Conservation (phyloP, 176 grass and related monocot species). For the Aegilops speltoides region DNA sequence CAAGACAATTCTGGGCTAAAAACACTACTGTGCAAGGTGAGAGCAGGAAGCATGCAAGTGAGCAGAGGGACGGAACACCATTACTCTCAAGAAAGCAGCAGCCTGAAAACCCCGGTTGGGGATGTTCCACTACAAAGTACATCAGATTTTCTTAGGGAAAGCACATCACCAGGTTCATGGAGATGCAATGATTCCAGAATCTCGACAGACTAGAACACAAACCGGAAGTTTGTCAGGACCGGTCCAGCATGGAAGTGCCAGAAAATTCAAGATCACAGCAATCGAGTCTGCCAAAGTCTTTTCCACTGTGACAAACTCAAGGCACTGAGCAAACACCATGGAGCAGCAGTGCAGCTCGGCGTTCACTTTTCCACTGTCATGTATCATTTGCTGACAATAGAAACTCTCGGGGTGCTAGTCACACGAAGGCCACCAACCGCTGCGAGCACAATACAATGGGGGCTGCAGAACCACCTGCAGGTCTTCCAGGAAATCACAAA, state of each 20-base stretch:
- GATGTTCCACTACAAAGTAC: conserved; percentile 21
- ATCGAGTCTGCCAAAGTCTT: conserved; percentile 20
- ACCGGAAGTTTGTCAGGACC: conserved; percentile 36
- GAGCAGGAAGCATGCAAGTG: conserved; percentile 24
- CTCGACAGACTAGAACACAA: conserved; percentile 24
- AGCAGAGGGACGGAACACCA: conserved; percentile 14
- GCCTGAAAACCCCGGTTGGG: not conserved
- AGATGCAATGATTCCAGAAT: not conserved
- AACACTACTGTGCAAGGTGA: conserved; percentile 22
- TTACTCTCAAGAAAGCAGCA: conserved; percentile 33
- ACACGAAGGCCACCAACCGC: not conserved
- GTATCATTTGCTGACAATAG: conserved; percentile 12
- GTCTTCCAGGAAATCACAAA: conserved; percentile 64
- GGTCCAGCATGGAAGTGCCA: conserved; percentile 34
- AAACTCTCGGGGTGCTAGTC: conserved; percentile 9
- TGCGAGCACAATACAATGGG: conserved; percentile 23
- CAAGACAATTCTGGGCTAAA: conserved; percentile 46
- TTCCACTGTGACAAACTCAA: conserved; percentile 30
- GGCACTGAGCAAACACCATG: conserved; percentile 17
- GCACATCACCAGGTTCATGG: conserved; percentile 13
- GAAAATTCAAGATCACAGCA: conserved; percentile 22
- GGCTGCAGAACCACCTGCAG: conserved; percentile 18
- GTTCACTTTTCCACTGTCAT: conserved; percentile 34
- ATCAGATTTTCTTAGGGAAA: not conserved
- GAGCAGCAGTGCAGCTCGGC: conserved; percentile 36